Conservation (phyloP, 2,329 filamentous ascomycete genomes). For the Claviceps africana region DNA sequence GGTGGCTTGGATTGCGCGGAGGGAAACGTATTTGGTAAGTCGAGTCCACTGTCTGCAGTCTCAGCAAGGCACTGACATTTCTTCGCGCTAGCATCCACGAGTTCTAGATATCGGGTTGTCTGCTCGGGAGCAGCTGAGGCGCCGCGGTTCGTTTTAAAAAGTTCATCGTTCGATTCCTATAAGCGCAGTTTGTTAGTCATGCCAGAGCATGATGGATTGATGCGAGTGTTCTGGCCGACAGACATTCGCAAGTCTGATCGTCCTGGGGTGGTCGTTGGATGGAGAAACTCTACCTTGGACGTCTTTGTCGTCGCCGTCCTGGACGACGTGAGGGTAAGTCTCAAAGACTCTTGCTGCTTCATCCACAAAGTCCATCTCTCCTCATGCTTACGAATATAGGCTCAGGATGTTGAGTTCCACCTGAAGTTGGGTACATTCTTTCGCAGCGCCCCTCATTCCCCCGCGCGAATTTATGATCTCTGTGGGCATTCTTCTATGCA, state of each 20-base stretch:
- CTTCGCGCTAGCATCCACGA: constrained; percentile 57
- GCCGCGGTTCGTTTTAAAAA: constrained; percentile 80
- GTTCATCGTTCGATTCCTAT: constrained; percentile 8
- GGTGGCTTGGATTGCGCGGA: constrained; percentile 65
- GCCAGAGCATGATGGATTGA: constrained; percentile 70
- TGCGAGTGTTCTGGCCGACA: constrained; percentile 97
- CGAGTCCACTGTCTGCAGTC: neutral
- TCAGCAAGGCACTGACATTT: neutral
- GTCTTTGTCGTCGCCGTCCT: constrained; percentile 81
- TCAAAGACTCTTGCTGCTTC: neutral
- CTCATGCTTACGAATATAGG: constrained; percentile 26
- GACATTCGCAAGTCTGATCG: constrained; percentile 59
- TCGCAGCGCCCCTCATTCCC: constrained; percentile 65
- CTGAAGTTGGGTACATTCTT: constrained; percentile 73
- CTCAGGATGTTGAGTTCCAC: constrained; percentile 73
- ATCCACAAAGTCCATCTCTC: neutral
- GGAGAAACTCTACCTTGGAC: constrained; percentile 85
- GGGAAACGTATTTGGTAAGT: constrained; percentile 66
- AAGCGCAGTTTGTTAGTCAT: constrained; percentile 34
- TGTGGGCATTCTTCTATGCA: constrained; percentile 75
- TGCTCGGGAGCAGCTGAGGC: constrained; percentile 84
- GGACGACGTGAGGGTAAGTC: constrained; percentile 73
- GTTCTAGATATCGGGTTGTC: constrained; percentile 69
- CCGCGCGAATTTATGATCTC: constrained; percentile 66
- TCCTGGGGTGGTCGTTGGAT: constrained; percentile 82